phyloP scores from a whole-genome alignment of 129 eudicot species.

The Flaveria sonorensis region DNA sequence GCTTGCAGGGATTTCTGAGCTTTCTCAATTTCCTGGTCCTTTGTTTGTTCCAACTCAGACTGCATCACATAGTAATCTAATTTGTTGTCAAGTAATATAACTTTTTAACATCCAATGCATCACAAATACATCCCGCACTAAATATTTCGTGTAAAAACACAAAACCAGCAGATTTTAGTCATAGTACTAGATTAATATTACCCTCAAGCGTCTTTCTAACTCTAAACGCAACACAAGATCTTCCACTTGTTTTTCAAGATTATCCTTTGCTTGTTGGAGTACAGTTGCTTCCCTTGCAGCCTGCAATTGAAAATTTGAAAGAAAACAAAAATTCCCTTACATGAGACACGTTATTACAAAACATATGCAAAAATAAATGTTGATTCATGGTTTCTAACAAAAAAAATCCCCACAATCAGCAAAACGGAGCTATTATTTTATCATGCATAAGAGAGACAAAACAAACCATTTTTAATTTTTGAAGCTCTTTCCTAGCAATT shows the following conservation, averaged over 20 bases:
- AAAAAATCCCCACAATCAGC: conserved; percentile 6
- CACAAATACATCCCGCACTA: background rate
- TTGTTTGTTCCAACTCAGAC: conserved; percentile 84
- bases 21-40: conserved; percentile 65
- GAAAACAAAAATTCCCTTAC: background rate
- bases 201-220: conserved; percentile 86
- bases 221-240: conserved; percentile 79
- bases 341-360: background rate
- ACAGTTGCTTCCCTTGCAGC: conserved; percentile 89
- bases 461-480: conserved; percentile 80
- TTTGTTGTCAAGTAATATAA: conserved; percentile 14
- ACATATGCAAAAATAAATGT: background rate
- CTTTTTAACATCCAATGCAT: background rate
- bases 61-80: conserved; percentile 38
- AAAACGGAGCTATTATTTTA: conserved; percentile 11
- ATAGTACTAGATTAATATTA: conserved; percentile 31
- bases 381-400: background rate
- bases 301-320: conserved; percentile 40
- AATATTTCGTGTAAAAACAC: background rate
- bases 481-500: conserved; percentile 76
- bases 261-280: conserved; percentile 90
- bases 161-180: background rate
- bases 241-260: conserved; percentile 88
- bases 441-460: conserved; percentile 27
- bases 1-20: conserved; percentile 61